These are phyloP conservation scores for Massariosphaeria phaeospora DNA, from an alignment of 495 filamentous ascomycete genomes.

Conservation along the genomic window DNA sequence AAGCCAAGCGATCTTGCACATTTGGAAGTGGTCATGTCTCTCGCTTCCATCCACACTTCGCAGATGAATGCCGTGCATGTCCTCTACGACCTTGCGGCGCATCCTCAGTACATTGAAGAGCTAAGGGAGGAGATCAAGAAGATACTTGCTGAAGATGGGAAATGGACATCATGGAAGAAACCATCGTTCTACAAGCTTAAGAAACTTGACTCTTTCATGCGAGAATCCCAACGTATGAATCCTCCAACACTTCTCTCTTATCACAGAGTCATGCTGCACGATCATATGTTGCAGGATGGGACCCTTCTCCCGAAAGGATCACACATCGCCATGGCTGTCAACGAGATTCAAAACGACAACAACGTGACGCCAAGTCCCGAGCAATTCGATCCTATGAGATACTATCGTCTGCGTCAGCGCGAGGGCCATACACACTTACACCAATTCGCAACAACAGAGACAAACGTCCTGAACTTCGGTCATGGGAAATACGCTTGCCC, in stretches of 20 bases:
- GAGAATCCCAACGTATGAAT: constrained; percentile 48
- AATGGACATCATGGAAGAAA: constrained; percentile 37
- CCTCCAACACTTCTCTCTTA: constrained; percentile 37
- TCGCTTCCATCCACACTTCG: constrained; percentile 18
- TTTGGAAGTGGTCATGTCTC: constrained; percentile 11
- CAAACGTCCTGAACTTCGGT: constrained; percentile 46
- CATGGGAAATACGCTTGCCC: constrained; percentile 52
- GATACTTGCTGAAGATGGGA: constrained; percentile 34
- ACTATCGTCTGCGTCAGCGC: constrained; percentile 45
- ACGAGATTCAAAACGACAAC: constrained; percentile 28
- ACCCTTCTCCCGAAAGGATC: constrained; percentile 19
- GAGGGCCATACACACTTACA: constrained; percentile 37
- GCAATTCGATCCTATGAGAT: constrained; percentile 55
- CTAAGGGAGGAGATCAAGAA: constrained; percentile 51
- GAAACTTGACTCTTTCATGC: constrained; percentile 55
- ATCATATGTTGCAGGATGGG: constrained; percentile 21
- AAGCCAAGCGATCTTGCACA: constrained; percentile 9
- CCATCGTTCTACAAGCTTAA: constrained; percentile 43
- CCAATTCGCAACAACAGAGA: constrained; percentile 46
- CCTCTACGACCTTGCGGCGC: constrained; percentile 46
- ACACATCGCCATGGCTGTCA: constrained; percentile 18
- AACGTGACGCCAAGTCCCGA: constrained; percentile 36
- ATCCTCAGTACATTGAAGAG: constrained; percentile 44
- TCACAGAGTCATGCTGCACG: constrained; percentile 8
- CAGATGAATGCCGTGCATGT: constrained; percentile 15